Evolutionary conservation across 2,329 filamentous ascomycete species (phyloP), one percentile per base, ranked within the genome.

Genomic region (Laburnicola sp.): DNA sequence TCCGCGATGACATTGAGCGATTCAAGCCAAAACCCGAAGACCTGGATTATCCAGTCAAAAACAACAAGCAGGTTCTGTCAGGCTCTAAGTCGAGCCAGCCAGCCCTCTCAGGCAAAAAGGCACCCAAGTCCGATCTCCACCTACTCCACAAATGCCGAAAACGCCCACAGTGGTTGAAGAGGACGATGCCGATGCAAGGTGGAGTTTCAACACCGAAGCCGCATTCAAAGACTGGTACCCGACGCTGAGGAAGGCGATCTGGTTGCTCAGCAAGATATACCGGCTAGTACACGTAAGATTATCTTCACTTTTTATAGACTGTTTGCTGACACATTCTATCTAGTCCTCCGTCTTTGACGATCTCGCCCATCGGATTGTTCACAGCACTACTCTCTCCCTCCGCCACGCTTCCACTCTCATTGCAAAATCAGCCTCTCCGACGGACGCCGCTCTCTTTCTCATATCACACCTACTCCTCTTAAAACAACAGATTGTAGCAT

Each of bases 401-500:
- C 84, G 91, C 57, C 82, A 86, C 44, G 93, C 91, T 26, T 88
- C 91, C 59, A 77, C 81, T 4, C 83, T 83, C 53, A 87, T 96
- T 60, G 82, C 85, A 49, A 81, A 81, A 31, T 84, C 83, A 49
- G 78, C 81, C n/a, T 76, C 77, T 69, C 81, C 83, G 1, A 81
- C 86, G 5, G 91, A 97, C 68, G 83, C 88, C 0, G 89, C 96
- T 60, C 81, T 99, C 3, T 99, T 99, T 74, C 86, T 97, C 66
- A 87, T 99, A 63, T 94, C 93, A 63, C 96, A 99, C 69, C 82
- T 99, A 2, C 86, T 99, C 43, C 87, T 97, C 43, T 83, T 99
- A 45, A 97, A 97, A 74, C 95, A 97, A 69, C 90, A 97, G 70
- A 88, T 99, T 45, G 86, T 99, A 25, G 92, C 92, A 7, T 91